Evolutionary conservation across 2,329 filamentous ascomycete genomes (phyloP).

Genomic region (Nigrospora oryzae): DNA sequence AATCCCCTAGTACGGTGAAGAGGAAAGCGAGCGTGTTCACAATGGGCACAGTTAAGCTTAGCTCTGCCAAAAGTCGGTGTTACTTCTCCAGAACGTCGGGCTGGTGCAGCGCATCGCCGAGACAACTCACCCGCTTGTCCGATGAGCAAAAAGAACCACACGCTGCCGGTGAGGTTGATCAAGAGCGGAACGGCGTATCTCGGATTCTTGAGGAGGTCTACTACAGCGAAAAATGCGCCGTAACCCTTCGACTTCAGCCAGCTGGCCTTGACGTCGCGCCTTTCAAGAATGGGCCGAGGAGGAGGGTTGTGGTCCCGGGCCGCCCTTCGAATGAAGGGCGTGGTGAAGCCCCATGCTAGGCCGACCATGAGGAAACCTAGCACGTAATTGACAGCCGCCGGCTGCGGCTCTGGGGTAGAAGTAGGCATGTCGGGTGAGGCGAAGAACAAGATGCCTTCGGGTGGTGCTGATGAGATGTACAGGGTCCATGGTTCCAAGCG

Average conservation of each 20-base stretch:
- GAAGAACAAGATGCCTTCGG: not conserved
- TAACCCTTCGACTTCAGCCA: conserved; percentile 56
- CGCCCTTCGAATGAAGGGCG: conserved; percentile 82
- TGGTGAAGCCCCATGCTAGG: conserved; percentile 87
- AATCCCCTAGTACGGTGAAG: conserved; percentile 93
- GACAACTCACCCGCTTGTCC: conserved; percentile 71
- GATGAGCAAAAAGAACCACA: conserved; percentile 95
- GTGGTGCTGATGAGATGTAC: too few species aligned
- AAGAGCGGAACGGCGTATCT: conserved; percentile 78
- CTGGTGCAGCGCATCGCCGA: too few species aligned
- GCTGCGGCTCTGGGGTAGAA: conserved; percentile 20
- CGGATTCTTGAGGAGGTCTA: conserved; percentile 72
- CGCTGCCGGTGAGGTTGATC: conserved; percentile 82
- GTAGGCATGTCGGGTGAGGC: conserved; percentile 11
- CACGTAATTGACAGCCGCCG: conserved; percentile 68
- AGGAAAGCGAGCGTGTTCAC: conserved; percentile 90
- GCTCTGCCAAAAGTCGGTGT: conserved; percentile 42
- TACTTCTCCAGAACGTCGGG: too few species aligned
- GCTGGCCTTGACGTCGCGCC: conserved; percentile 42
- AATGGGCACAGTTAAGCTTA: conserved; percentile 89
- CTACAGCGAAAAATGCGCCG: conserved; percentile 62
- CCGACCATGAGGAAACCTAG: conserved; percentile 86
- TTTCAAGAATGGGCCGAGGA: conserved; percentile 44
- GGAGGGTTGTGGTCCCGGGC: conserved; percentile 66
- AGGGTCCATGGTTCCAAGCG: too few species aligned